Percentiles rank a stretch among this genome's conserved stretches.
Conservation (phyloP, 2,329 filamentous ascomycete species). For the Fusarium compactum region DNA sequence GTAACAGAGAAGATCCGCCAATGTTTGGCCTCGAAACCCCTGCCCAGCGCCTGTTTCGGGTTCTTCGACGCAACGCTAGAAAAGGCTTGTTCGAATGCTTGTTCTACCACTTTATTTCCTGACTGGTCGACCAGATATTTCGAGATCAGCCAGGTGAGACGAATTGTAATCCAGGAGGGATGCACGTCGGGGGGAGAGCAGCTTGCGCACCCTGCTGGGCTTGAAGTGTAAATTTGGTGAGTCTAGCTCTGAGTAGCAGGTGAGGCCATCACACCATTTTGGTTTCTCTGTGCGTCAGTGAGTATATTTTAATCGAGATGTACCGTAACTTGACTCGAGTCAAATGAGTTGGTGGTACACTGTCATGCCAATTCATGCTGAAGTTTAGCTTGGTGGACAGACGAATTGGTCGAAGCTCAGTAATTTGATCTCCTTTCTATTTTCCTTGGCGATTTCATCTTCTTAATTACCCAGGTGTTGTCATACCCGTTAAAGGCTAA, state of each 20-base stretch:
- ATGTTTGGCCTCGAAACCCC: constrained; percentile 17
- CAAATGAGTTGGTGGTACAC: neutral
- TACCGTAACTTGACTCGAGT: constrained; percentile 5
- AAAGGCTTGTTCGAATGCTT: constrained; percentile 42
- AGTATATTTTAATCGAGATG: constrained; percentile 6
- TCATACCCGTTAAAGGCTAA: constrained; percentile 2
- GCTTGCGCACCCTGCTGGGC: constrained; percentile 6
- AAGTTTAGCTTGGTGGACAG: neutral
- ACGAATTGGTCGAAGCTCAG: neutral
- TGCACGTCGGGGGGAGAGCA: constrained; percentile 10
- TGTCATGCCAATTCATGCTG: neutral
- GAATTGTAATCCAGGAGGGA: constrained; percentile 7
- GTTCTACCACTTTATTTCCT: constrained; percentile 26
- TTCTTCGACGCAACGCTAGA: constrained; percentile 31
- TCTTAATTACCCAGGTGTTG: neutral
- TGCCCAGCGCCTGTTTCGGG: constrained; percentile 29
- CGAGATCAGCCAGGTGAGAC: constrained; percentile 21
- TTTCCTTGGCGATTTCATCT: constrained; percentile 18
- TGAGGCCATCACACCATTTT: constrained; percentile 30
- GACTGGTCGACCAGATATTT: constrained; percentile 9
- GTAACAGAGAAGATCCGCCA: constrained; percentile 31
- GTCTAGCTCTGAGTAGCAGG: constrained; percentile 11
- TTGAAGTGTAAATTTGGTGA: constrained; percentile 2
- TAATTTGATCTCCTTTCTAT: constrained; percentile 4
- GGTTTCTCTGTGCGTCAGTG: neutral